A percentile compares a stretch with the other conserved stretches of the same genome.
Evolutionary conservation across 306 rosid genomes (phyloP).

Genomic region (Begonia loranthoides): DNA sequence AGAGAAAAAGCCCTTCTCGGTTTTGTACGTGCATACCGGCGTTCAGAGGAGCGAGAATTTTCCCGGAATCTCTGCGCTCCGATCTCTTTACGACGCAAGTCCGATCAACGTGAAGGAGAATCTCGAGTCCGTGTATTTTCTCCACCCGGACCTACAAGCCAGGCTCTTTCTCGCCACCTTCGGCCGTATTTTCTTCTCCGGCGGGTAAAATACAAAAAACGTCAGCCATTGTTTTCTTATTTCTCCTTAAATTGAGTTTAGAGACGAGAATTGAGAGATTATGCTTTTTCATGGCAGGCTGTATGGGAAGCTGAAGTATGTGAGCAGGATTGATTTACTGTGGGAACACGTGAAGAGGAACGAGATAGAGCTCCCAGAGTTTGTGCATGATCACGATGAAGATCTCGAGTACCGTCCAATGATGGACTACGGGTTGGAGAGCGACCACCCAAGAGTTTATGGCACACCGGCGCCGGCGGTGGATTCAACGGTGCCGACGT

Average conservation of each 20-base stretch:
- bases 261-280: not conserved
- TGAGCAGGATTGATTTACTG: constrained; percentile 60
- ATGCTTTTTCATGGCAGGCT: constrained; percentile 35
- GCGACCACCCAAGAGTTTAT: constrained; percentile 71
- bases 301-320: constrained; percentile 66
- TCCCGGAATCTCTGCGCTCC: constrained; percentile 65
- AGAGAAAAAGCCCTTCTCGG: constrained; percentile 43
- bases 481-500: constrained; percentile 46
- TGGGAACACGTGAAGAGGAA: constrained; percentile 76
- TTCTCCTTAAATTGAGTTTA: not conserved
- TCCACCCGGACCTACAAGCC: constrained; percentile 75
- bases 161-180: constrained; percentile 85
- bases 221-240: not conserved
- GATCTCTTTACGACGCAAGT: constrained; percentile 72
- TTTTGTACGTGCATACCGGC: constrained; percentile 68
- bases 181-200: constrained; percentile 72
- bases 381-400: constrained; percentile 79
- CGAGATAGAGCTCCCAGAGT: constrained; percentile 70
- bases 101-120: constrained; percentile 58
- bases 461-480: constrained; percentile 48
- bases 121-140: constrained; percentile 63
- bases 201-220: constrained; percentile 31
- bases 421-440: constrained; percentile 89
- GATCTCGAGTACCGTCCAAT: constrained; percentile 84
- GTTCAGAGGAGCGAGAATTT: constrained; percentile 74